These are phyloP conservation scores for Dimargaris xerosporica DNA, from an alignment of 192 early-diverging fungal species.

Conservation along the genomic window DNA sequence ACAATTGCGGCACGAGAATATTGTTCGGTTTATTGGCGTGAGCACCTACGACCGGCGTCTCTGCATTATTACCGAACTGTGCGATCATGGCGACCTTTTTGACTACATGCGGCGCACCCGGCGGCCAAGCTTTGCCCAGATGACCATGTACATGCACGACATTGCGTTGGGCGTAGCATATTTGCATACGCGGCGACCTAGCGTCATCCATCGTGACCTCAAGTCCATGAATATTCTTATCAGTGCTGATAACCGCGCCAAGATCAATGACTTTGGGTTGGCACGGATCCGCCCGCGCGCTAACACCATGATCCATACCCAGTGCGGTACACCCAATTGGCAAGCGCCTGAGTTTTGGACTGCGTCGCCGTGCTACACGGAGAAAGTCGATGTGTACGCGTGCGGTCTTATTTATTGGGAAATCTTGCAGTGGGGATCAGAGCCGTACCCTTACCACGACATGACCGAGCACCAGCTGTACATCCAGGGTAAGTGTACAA, in stretches of 20 bases:
- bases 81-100: constrained; percentile 57
- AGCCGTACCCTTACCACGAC: constrained; percentile 54
- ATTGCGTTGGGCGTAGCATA: constrained; percentile 57
- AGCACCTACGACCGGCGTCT: constrained; percentile 46
- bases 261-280: constrained; percentile 70
- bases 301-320: constrained; percentile 53
- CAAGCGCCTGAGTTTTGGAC: constrained; percentile 68
- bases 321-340: constrained; percentile 69
- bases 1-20: constrained; percentile 60
- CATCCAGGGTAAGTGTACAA: no score
- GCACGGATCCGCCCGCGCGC: constrained; percentile 55
- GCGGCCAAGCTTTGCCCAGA: constrained; percentile 43
- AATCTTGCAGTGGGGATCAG: constrained; percentile 54
- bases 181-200: constrained; percentile 52
- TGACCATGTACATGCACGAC: constrained; percentile 64
- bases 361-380: constrained; percentile 49
- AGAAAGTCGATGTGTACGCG: constrained; percentile 56
- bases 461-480: constrained; percentile 46
- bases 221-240: constrained; percentile 66
- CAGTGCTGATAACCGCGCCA: constrained; percentile 43
- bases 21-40: constrained; percentile 56
- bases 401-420: constrained; percentile 68
- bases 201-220: constrained; percentile 60
- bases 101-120: constrained; percentile 50
- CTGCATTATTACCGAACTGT: constrained; percentile 60